Evolutionary conservation across 108 stramenopile species (phyloP), one percentile per base, ranked within the genome.

Genomic region (Poteriospumella lacustris): DNA sequence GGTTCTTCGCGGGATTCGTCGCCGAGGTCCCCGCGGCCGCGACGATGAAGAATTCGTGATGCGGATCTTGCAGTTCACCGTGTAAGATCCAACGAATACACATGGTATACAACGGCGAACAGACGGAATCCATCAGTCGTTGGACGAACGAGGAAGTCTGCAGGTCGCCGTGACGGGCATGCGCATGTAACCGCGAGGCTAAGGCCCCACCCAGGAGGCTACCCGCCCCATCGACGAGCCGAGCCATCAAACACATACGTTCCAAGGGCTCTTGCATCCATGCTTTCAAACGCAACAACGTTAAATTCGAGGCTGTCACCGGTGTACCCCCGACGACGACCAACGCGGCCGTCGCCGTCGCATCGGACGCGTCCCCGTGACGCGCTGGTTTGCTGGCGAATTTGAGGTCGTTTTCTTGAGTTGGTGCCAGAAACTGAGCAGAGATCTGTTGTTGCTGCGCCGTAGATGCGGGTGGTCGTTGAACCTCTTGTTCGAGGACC

Each of bases 161-260:
- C 0, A 88, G 83, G 75, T 95, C 87, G 5, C 95, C 97, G 78
- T 95, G 94, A 31, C 87, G 44, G 9, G 85, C 69, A 81, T 95
- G 94, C 26, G 75, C 69, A 43, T 94, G 85, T 44, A 96, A 77
- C 26, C 87, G 81, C 38, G 88, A 85, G 38, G 91, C 80, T 39
- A 98, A 72, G 31, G 91, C 90, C 15, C 95, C 95, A 19, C 97
- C 97, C 19, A 75, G 38, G n/a, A 60, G 80, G 28, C 82, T 68
- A 39, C 72, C 77, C 9, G 88, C 68, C 67, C 90, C 86, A 70
- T 96, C 94, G 0, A 84, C 85, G 29, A 96, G 62, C 39, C 89
- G 77, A n/a, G 91, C 92, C 62, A 96, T 68, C 5, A 85, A 81
- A 70, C 85, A 76, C 0, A 95, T 85, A 26, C 86, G 83, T 44